Conservation (phyloP, 495 filamentous ascomycete genomes). For the Talaromyces ruber region DNA sequence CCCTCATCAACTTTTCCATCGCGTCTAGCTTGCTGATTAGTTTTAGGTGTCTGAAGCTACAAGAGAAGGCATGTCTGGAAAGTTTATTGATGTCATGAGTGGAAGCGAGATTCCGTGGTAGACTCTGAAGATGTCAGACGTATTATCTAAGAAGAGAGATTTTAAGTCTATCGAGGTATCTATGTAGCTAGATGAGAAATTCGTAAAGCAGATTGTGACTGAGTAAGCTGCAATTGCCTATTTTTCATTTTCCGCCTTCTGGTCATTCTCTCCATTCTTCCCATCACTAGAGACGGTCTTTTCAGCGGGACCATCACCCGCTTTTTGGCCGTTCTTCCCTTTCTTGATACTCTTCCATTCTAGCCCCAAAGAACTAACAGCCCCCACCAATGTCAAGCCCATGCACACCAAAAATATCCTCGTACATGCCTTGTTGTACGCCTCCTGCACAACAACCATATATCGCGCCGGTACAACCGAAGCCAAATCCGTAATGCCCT, state of each 20-base stretch:
- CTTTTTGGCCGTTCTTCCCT: conserved; percentile 3
- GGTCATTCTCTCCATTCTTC: neutral
- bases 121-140: too few relatives aligned
- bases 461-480: conserved; percentile 13
- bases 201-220: neutral
- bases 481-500: conserved; percentile 19
- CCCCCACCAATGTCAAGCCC: conserved; percentile 17
- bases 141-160: neutral
- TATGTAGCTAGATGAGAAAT: neutral
- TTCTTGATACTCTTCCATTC: conserved; percentile 33
- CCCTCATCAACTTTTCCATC: neutral
- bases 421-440: conserved; percentile 22
- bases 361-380: conserved; percentile 22
- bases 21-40: neutral
- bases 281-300: neutral
- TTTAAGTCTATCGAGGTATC: neutral
- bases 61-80: conserved; percentile 1
- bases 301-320: neutral
- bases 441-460: conserved; percentile 13
- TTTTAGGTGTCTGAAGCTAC: neutral
- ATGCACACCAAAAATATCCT: conserved; percentile 19
- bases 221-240: neutral
- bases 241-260: neutral
- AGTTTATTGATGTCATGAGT: conserved; percentile 3
- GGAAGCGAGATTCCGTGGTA: conserved; percentile 4